phyloP scores from a whole-genome alignment of 2,329 filamentous ascomycete genomes.

The Xylaria sp. region DNA sequence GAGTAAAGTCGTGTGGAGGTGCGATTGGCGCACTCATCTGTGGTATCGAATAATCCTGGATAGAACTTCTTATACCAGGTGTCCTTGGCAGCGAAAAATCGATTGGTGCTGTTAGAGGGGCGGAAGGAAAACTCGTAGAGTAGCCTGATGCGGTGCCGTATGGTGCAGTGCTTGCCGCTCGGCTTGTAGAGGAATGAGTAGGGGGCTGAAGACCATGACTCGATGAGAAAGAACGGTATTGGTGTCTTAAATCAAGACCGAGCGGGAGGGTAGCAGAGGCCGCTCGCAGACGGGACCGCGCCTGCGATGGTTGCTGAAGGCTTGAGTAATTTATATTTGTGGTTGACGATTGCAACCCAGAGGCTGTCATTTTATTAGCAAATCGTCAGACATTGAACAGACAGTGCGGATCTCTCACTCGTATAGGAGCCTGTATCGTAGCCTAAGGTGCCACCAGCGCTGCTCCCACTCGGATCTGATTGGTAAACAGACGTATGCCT shows the following conservation, averaged over 20 bases:
- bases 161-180: conserved; percentile 55
- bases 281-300: conserved; percentile 61
- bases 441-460: conserved; percentile 55
- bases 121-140: conserved; percentile 63
- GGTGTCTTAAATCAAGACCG: conserved; percentile 49
- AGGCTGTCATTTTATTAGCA: conserved; percentile 51
- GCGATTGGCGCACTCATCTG: conserved; percentile 67
- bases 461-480: conserved; percentile 58
- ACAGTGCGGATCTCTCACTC: conserved; percentile 53
- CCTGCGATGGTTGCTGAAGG: conserved; percentile 58
- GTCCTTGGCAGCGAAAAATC: conserved; percentile 63
- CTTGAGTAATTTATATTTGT: conserved; percentile 63
- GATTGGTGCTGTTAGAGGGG: conserved; percentile 64
- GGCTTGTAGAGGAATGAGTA: conserved; percentile 48
- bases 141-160: conserved; percentile 58
- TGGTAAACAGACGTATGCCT: conserved; percentile 64
- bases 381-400: background rate
- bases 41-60: conserved; percentile 62
- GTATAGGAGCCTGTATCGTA: conserved; percentile 66
- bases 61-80: conserved; percentile 51
- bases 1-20: conserved; percentile 63
- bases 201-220: conserved; percentile 47
- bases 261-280: conserved; percentile 53
- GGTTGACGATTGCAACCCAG: conserved; percentile 60
- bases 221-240: conserved; percentile 49